Evolutionary conservation across 768 basidiomycete species (phyloP).

Genomic region (Leucogyrophana mollusca): DNA sequence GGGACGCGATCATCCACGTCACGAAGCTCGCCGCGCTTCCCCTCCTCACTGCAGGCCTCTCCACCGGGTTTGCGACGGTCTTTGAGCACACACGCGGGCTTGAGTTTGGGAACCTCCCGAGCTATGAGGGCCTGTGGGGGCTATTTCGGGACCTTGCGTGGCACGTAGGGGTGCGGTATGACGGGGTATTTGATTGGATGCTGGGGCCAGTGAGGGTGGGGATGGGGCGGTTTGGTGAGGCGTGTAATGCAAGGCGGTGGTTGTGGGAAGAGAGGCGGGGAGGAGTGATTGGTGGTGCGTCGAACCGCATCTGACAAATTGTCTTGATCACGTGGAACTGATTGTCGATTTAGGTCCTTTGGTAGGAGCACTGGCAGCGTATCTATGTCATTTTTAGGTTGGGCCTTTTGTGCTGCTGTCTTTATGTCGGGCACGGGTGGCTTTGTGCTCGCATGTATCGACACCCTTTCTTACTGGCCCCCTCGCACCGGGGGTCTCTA

Average conservation of each 20-base stretch:
- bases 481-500: no score
- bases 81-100: slow-evolving; percentile 77
- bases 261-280: no score
- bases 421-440: no score
- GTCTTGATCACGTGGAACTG: no score
- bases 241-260: slow-evolving; percentile 33
- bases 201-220: slow-evolving; percentile 16
- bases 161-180: slow-evolving; percentile 46
- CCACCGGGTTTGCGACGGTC: slow-evolving; percentile 78
- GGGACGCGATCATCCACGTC: slow-evolving; percentile 77
- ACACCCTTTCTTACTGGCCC: no score
- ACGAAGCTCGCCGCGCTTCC: slow-evolving; percentile 65
- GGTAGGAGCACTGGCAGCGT: no score
- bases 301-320: no score
- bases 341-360: no score
- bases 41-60: slow-evolving; percentile 73
- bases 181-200: slow-evolving; percentile 41
- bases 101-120: slow-evolving; percentile 85
- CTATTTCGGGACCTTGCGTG: slow-evolving; percentile 64
- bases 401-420: no score
- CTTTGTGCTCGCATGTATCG: no score
- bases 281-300: no score
- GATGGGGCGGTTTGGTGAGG: slow-evolving; percentile 32
- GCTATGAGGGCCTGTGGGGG: slow-evolving; percentile 78
- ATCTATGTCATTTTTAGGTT: no score